Evolutionary conservation across 2,329 filamentous ascomycete genomes (phyloP).

Genomic region (Cucurbitaria berberidis): DNA sequence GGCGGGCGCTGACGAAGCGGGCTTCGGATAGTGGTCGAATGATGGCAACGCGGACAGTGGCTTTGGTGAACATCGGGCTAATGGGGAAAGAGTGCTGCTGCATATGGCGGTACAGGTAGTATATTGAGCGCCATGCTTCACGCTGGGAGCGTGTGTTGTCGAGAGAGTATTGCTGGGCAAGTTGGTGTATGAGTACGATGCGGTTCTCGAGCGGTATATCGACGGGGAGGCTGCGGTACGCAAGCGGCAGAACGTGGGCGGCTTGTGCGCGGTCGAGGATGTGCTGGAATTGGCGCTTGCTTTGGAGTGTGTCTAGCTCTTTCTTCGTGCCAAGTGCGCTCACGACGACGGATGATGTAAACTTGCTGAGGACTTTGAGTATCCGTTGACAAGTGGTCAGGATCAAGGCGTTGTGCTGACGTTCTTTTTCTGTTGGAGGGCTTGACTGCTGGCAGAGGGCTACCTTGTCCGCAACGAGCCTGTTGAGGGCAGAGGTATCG

Average conservation of each 20-base stretch:
- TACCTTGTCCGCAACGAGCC: constrained; percentile 6
- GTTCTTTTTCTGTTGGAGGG: constrained; percentile 1
- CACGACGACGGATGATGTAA: not conserved
- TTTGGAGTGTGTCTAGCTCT: constrained; percentile 4
- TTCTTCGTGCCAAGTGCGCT: not conserved
- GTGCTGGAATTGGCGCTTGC: constrained; percentile 30
- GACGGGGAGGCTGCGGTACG: constrained; percentile 19
- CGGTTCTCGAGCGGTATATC: constrained; percentile 22
- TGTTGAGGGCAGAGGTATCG: constrained; percentile 9
- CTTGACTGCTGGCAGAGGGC: constrained; percentile 7
- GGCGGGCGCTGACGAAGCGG: constrained; percentile 35
- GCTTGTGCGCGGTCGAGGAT: constrained; percentile 32
- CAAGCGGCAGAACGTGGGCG: constrained; percentile 31
- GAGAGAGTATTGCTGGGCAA: constrained; percentile 42
- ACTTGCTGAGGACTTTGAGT: constrained; percentile 6
- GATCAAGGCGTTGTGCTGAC: constrained; percentile 12
- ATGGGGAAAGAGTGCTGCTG: constrained; percentile 26
- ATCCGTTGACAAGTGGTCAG: constrained; percentile 12
- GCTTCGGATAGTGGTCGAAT: constrained; percentile 35
- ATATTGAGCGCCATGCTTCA: constrained; percentile 33
- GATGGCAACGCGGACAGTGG: constrained; percentile 33
- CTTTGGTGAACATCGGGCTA: constrained; percentile 38
- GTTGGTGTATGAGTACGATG: constrained; percentile 36
- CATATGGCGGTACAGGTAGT: constrained; percentile 39
- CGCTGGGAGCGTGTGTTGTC: constrained; percentile 27